Base-by-base conservation (phyloP, 2,329 filamentous ascomycete species). In the Penicillium hesseltinei region DNA sequence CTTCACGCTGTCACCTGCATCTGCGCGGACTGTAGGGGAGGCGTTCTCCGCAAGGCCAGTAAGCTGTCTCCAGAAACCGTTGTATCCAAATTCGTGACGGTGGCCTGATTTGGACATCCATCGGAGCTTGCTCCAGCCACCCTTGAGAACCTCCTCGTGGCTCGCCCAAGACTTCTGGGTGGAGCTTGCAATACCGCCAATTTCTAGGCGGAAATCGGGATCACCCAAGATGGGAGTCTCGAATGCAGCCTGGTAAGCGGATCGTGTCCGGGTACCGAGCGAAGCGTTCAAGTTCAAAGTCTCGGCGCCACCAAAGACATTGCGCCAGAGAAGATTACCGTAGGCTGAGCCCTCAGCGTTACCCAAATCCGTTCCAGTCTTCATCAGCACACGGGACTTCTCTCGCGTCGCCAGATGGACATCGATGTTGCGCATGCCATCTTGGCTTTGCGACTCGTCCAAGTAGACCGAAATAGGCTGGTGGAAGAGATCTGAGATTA, bases 301-400 rank as follows among this genome's bases (percentile, higher is more conserved):
- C 78, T 99, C 94, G 25, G 92, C 94, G 39, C 94, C 94, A 51
- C 94, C 94, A 72, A 99, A 91, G 58, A 99, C 83, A 76, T 99
- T 99, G 65, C 94, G 88, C 80, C 92, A 88, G 51, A 93, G 82
- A 44, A 92, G 82, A 65, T 94, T 93, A 64, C 90, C 88, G 71
- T 96, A 97, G 4, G 92, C 93, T 8, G 92, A 96, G 36, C 93
- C 94, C 75, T 99, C 94, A 23, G 91, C 87, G 70, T 95, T 96
- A 61, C 94, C 94, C 45, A 96, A 83, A 71, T 97, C 93, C 9
- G 94, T 97, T 58, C 94, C 94, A 0, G 92, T 96, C 79, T 96
- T 96, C 69, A 97, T 84, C 58, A 92, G 86, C 69, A 97, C 85
- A 39, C 89, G 87, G 33, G 90, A 88, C 64, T 90, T 87, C 76